Percentiles rank a stretch among this genome's conserved stretches.
Evolutionary conservation across 2,329 filamentous ascomycete species (phyloP).

Genomic region (Niveomyces coronatus): DNA sequence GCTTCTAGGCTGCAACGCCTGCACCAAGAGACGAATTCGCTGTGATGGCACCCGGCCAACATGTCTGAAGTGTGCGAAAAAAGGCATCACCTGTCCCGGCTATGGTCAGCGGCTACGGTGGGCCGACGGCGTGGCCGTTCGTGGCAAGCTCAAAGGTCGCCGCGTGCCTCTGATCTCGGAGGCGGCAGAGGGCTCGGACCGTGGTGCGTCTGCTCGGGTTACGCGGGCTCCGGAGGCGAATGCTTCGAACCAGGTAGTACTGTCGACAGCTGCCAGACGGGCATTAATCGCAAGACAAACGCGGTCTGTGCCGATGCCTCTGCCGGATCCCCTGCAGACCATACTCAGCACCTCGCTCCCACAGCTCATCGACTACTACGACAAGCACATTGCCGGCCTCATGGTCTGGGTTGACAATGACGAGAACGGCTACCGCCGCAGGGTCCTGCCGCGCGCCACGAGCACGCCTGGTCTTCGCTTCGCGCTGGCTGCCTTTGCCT

Average conservation of each 20-base stretch:
- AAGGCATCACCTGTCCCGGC: constrained; percentile 19
- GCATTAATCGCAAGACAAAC: neutral
- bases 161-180: constrained; percentile 11
- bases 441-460: constrained; percentile 17
- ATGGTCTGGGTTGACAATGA: constrained; percentile 23
- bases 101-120: constrained; percentile 19
- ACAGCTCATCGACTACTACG: constrained; percentile 20
- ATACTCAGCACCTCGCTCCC: constrained; percentile 11
- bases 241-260: neutral
- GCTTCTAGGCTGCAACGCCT: constrained; percentile 17
- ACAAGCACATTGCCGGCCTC: constrained; percentile 19
- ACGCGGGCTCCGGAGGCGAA: too few relatives aligned
- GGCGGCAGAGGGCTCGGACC: too few relatives aligned
- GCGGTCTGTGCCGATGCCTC: neutral
- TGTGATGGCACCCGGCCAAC: constrained; percentile 18
- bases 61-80: constrained; percentile 20
- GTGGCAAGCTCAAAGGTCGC: constrained; percentile 17
- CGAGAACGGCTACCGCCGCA: constrained; percentile 19
- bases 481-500: constrained; percentile 20
- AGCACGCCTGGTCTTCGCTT: constrained; percentile 18
- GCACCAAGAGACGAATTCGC: constrained; percentile 19
- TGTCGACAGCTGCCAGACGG: neutral
- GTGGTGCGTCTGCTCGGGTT: too few relatives aligned
- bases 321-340: constrained; percentile 5
- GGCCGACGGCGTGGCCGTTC: constrained; percentile 19